Conservation (phyloP, 1,284 basidiomycete species). For the Cryptococcus sp. region DNA sequence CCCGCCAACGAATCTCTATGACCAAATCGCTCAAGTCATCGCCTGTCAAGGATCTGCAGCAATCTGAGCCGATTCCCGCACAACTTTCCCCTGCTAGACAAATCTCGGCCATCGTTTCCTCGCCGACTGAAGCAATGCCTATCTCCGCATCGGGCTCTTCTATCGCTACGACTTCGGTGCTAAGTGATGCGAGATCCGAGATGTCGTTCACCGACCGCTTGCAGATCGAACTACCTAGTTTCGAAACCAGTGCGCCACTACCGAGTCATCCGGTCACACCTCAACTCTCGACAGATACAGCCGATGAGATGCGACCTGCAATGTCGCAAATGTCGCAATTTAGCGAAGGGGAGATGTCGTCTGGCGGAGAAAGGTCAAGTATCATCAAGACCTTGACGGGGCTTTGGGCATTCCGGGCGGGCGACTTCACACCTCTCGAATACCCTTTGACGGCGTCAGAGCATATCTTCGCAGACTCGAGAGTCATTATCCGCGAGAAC, state of each 20-base stretch:
- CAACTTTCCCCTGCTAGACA: neutral
- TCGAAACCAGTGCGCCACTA: slow-evolving; percentile 53
- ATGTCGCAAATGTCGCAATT: slow-evolving; percentile 45
- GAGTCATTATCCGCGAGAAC: slow-evolving; percentile 93
- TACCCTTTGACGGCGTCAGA: slow-evolving; percentile 63
- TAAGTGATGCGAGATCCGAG: slow-evolving; percentile 37
- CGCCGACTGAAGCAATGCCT: slow-evolving; percentile 10
- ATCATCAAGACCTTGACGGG: slow-evolving; percentile 85
- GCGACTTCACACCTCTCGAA: slow-evolving; percentile 59
- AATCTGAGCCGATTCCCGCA: slow-evolving; percentile 4
- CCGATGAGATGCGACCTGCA: slow-evolving; percentile 28
- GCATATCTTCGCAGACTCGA: slow-evolving; percentile 92
- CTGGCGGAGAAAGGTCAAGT: slow-evolving; percentile 67
- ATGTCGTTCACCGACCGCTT: slow-evolving; percentile 47
- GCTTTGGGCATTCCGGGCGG: slow-evolving; percentile 67
- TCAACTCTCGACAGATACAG: slow-evolving; percentile 37
- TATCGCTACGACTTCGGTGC: slow-evolving; percentile 22
- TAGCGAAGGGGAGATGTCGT: slow-evolving; percentile 56
- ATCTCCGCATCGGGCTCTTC: slow-evolving; percentile 15
- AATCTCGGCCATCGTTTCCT: slow-evolving; percentile 4
- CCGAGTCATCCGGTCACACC: slow-evolving; percentile 51
- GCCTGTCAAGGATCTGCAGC: slow-evolving; percentile 10
- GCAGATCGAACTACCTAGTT: slow-evolving; percentile 52
- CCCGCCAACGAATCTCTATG: slow-evolving; percentile 9
- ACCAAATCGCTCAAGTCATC: slow-evolving; percentile 22